A percentile compares a stretch with the other conserved stretches of the same genome.
phyloP scores from a whole-genome alignment of 1,139 yeast genomes.

The Zygoascus hellenicus region DNA sequence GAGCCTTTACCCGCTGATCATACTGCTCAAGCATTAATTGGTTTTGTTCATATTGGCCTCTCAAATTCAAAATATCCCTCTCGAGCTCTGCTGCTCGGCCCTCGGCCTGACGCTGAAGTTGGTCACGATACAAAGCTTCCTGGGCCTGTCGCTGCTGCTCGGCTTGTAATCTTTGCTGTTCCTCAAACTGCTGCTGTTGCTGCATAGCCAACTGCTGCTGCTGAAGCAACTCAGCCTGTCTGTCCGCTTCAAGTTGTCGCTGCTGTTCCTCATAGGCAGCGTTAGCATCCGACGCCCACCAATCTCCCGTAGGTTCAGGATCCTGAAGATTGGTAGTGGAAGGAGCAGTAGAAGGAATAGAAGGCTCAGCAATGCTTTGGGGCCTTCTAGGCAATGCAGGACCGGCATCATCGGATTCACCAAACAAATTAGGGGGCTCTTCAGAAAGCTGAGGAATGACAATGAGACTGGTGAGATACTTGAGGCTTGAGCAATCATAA shows the following conservation, averaged over 20 bases:
- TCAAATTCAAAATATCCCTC: constrained; percentile 67
- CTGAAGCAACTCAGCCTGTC: constrained; percentile 42
- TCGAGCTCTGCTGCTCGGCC: constrained; percentile 79
- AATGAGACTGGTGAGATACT: constrained; percentile 75
- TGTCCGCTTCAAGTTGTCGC: constrained; percentile 44
- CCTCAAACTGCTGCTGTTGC: constrained; percentile 68
- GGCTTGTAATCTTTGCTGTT: constrained; percentile 56
- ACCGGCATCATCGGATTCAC: constrained; percentile 40
- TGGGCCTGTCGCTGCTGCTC: constrained; percentile 76
- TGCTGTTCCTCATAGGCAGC: constrained; percentile 49
- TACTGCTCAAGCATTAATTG: constrained; percentile 81
- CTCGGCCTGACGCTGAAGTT: constrained; percentile 69
- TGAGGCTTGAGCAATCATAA: constrained; percentile 83
- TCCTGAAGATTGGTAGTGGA: constrained; percentile 21
- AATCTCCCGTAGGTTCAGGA: constrained; percentile 37
- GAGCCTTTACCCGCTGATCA: constrained; percentile 75
- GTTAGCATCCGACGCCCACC: constrained; percentile 37
- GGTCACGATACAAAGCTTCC: constrained; percentile 63
- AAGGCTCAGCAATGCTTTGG: constrained; percentile 25
- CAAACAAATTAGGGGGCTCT: constrained; percentile 62
- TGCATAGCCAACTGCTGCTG: constrained; percentile 44
- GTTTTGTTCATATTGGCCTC: constrained; percentile 82
- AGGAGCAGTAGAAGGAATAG: constrained; percentile 40
- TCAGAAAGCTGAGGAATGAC: constrained; percentile 77
- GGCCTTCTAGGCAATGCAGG: constrained; percentile 46